Evolutionary conservation across 208 protist genomes (phyloP), one percentile per base, ranked within the genome.

Genomic region (Trypanosoma vivax): DNA sequence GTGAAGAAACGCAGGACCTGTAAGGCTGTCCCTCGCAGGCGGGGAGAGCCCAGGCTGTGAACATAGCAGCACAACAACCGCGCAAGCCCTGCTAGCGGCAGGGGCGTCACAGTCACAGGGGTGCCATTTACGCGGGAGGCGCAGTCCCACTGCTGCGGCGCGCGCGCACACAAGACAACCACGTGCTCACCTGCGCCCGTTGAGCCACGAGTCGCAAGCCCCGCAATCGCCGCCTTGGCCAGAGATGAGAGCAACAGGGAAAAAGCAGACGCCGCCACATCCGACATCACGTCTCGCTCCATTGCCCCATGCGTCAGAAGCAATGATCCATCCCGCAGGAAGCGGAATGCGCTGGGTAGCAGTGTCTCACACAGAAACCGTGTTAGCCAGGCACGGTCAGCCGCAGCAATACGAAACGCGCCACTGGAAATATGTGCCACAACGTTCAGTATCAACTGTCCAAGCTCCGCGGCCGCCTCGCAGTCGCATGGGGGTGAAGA

Each of bases 1-100:
- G 52, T 67, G 23, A 59, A 67, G 23, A 67, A 67, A 34, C 60
- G 60, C 39, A 67, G 33, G 1, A 67, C 28, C 14, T 50, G 46
- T 18, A 60, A 18, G 25, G 60, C 50, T 5, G 45, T 34, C 13
- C 50, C 37, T 31, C 19, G 47, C 23, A 41, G 19, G 2, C 5
- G 24, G 1, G 41, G 25, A 14, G 23, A 30, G 18, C 16, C 4
- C 6, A 65, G 28, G 34, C 34, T 24, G 11, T 10, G 4, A 0
- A 35, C 35, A 28, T 52, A 65, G 7, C 27, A 11, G 11, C 47
- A 9, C 27, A 65, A 3, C 9, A 29, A 24, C 6, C 25, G 30
- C 19, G 50, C 6, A 16, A 65, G 25, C 16, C 35, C 40, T 1
- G 1, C 16, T 11, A 58, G 24, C n/a, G 49, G 23, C 5, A 65